Evolutionary conservation across 805 yeast species (phyloP).

Genomic region (Teunomyces funiuensis): DNA sequence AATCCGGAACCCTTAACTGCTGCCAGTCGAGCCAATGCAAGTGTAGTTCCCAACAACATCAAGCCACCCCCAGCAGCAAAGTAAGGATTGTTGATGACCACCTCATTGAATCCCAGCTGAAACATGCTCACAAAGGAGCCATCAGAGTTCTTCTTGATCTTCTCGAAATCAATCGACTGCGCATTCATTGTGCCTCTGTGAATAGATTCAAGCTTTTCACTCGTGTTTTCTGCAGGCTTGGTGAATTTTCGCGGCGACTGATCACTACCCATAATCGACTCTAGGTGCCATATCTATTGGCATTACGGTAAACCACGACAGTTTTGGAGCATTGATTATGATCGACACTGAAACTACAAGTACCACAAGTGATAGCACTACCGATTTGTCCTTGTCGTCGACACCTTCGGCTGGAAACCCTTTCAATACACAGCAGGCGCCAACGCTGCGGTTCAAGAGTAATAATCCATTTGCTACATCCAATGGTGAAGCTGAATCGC

Average conservation of each 20-base stretch:
- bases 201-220: neutral
- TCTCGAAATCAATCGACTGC: slow-evolving; percentile 31
- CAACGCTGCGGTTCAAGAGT: slow-evolving; percentile 8
- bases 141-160: slow-evolving; percentile 35
- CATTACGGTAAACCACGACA: neutral
- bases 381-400: neutral
- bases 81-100: slow-evolving; percentile 78
- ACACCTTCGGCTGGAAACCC: neutral
- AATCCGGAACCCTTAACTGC: slow-evolving; percentile 62
- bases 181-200: slow-evolving; percentile 6
- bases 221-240: neutral
- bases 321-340: neutral
- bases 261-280: too few relatives aligned
- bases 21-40: slow-evolving; percentile 76
- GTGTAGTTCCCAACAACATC: slow-evolving; percentile 89
- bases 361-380: neutral
- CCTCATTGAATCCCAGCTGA: slow-evolving; percentile 46
- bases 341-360: neutral
- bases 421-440: neutral
- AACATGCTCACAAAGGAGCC: slow-evolving; percentile 38
- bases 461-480: slow-evolving; percentile 8
- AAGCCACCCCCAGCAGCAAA: slow-evolving; percentile 98
- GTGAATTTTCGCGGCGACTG: neutral
- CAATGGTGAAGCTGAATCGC: neutral
- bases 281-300: neutral